phyloP scores from a whole-genome alignment of 805 yeast genomes.

The Saccharomycopsis vini region DNA sequence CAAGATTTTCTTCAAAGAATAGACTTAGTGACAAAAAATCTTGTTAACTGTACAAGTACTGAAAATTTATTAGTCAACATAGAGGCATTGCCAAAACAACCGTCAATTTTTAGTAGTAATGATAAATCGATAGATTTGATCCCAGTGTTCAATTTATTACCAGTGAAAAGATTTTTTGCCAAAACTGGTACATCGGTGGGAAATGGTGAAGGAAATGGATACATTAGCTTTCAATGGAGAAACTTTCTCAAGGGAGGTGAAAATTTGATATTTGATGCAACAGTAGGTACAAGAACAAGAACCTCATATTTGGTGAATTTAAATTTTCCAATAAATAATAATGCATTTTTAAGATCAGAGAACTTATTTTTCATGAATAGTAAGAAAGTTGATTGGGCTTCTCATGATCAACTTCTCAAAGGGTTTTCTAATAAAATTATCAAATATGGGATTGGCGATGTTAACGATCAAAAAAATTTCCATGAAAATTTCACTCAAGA shows the following conservation, averaged over 20 bases:
- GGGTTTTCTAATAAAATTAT: conserved; percentile 34
- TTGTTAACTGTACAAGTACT: conserved; percentile 8
- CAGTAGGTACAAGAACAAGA: conserved; percentile 51
- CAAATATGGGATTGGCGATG: conserved; percentile 22
- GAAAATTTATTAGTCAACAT: conserved; percentile 10
- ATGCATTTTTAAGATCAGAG: conserved; percentile 45
- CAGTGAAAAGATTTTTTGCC: conserved; percentile 65
- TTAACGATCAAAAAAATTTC: conserved; percentile 4
- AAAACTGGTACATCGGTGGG: conserved; percentile 95
- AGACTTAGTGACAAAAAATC: conserved; percentile 11
- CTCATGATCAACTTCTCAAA: conserved; percentile 43
- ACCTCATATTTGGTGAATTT: conserved; percentile 45
- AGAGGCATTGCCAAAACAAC: conserved; percentile 6
- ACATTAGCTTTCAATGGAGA: conserved; percentile 59
- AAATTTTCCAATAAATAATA: conserved; percentile 41
- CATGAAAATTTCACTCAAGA: conserved; percentile 21
- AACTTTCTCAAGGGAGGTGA: conserved; percentile 69
- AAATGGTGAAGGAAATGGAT: conserved; percentile 95
- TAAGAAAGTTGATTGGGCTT: conserved; percentile 43
- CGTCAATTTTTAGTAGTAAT: background rate
- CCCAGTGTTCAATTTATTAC: conserved; percentile 28
- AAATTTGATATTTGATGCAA: conserved; percentile 43
- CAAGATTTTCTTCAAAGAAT: conserved; percentile 7
- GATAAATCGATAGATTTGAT: conserved; percentile 3
- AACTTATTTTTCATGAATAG: conserved; percentile 40